phyloP scores from a whole-genome alignment of 768 basidiomycete genomes.

The Rhizopogon rudus region DNA sequence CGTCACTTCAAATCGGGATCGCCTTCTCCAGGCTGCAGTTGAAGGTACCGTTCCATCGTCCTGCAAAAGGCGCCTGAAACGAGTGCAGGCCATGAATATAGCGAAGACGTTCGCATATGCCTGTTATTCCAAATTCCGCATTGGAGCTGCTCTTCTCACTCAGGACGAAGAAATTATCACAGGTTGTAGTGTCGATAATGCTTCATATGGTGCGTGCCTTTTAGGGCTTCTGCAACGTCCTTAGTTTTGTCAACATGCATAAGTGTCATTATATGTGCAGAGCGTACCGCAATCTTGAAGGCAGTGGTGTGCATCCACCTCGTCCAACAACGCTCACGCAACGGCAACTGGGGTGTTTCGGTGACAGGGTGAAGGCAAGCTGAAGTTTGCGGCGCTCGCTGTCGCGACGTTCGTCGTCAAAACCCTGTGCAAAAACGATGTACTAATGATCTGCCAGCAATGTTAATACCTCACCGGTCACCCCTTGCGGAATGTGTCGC shows the following conservation, averaged over 20 bases:
- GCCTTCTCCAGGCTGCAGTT: conserved; percentile 52
- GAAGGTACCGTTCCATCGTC: conserved; percentile 38
- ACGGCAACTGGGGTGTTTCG: not conserved
- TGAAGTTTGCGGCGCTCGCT: conserved; percentile 68
- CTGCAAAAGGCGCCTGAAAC: conserved; percentile 1
- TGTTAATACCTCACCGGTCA: conserved; percentile 48
- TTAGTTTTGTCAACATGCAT: not conserved
- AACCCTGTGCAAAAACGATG: not conserved
- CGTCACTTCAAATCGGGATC: conserved; percentile 38
- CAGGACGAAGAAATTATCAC: conserved; percentile 67
- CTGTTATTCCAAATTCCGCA: conserved; percentile 89
- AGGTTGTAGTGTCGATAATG: conserved; percentile 94
- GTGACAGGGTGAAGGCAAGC: conserved; percentile 71
- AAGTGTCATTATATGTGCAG: conserved; percentile 93
- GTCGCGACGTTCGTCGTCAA: conserved; percentile 62
- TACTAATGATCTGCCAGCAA: conserved; percentile 42
- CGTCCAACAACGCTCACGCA: not conserved
- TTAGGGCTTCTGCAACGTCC: no score
- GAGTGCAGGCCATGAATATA: conserved; percentile 19
- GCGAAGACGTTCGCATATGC: conserved; percentile 71
- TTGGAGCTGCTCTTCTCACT: conserved; percentile 82
- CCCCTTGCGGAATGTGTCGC: conserved; percentile 93
- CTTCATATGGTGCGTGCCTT: conserved; percentile 68
- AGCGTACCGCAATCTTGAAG: conserved; percentile 93
- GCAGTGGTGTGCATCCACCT: conserved; percentile 61